Evolutionary conservation across 176 grass and related monocot genomes (phyloP).

Genomic region (Triticum monococcum): DNA sequence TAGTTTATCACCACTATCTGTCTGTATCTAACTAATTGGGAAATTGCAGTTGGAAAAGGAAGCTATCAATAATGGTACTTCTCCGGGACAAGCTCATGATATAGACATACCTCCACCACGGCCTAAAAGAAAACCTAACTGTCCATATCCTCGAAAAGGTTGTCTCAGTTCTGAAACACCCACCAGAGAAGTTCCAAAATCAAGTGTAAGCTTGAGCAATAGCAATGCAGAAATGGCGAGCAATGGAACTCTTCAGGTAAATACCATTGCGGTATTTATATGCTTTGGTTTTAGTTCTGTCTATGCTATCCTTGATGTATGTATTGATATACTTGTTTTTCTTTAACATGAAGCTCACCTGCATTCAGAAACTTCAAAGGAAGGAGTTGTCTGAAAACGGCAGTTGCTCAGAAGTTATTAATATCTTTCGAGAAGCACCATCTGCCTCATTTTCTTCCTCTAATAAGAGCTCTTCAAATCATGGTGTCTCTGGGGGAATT

Average conservation of each 20-base stretch:
- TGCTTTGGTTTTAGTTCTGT: constrained; percentile 10
- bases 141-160: constrained; percentile 82
- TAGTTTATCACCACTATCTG: constrained; percentile 11
- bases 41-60: constrained; percentile 96
- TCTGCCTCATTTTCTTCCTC: constrained; percentile 77
- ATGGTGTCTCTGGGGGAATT: constrained; percentile 22
- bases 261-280: background rate
- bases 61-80: constrained; percentile 69
- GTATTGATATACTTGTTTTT: constrained; percentile 28
- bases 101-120: constrained; percentile 96
- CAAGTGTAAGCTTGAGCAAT: constrained; percentile 34
- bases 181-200: constrained; percentile 40
- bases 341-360: constrained; percentile 39
- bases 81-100: constrained; percentile 71
- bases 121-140: constrained; percentile 93
- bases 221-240: constrained; percentile 36
- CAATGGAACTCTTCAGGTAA: constrained; percentile 62
- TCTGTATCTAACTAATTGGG: constrained; percentile 42
- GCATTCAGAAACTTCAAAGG: constrained; percentile 49
- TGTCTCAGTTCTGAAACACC: constrained; percentile 33
- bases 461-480: constrained; percentile 65
- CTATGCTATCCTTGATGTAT: constrained; percentile 12
- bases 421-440: constrained; percentile 62
- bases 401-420: constrained; percentile 78
- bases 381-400: constrained; percentile 62